Evolutionary conservation across 2,329 filamentous ascomycete species (phyloP), one percentile per base, ranked within the genome.

Genomic region (Ampelomyces quisqualis): DNA sequence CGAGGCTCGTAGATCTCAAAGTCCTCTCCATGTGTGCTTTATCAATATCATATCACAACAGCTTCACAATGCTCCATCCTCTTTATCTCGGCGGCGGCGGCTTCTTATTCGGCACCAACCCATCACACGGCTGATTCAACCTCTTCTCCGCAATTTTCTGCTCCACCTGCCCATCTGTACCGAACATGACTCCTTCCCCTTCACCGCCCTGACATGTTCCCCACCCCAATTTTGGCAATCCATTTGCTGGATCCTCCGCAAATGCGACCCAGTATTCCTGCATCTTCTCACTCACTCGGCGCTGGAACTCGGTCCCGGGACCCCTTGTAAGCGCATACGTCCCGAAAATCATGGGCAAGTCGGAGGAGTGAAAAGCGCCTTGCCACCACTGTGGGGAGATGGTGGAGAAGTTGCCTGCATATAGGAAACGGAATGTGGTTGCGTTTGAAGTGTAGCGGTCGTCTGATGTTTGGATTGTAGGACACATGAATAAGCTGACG

Each of bases 211-310:
- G 49, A 39, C 68, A 69, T n/a, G 41, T 43, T 2, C 57, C 28
- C 68, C 67, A 71, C 0, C 65, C 67, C 39, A 60, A 20, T 21
- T 53, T 52, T 8, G 57, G 52, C 30, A 70, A 38, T 8, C 60
- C 58, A 5, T 52, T 46, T 10, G 51, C 45, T 1, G 65, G 62
- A 42, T 70, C 62, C 17, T 53, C 44, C 0, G 62, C 60, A 49
- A 71, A 72, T 1, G 62, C 64, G 14, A 67, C 22, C 49, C 65
- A 65, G 18, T 57, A 59, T 29, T 70, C 67, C 40, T 70, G 64
- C 64, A 70, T 64, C 26, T 62, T 53, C 38, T 58, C 43, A 35
- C 62, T 65, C 1, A 69, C 61, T 32, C 51, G 38, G 3, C 47
- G 46, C 31, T 70, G 59, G 10, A 68, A 61, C 1, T 49, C 33